Percentiles rank a stretch among this genome's conserved stretches.
These are phyloP conservation scores for Cerrena zonata DNA, from an alignment of 1,284 basidiomycete species.

Conservation along the genomic window DNA sequence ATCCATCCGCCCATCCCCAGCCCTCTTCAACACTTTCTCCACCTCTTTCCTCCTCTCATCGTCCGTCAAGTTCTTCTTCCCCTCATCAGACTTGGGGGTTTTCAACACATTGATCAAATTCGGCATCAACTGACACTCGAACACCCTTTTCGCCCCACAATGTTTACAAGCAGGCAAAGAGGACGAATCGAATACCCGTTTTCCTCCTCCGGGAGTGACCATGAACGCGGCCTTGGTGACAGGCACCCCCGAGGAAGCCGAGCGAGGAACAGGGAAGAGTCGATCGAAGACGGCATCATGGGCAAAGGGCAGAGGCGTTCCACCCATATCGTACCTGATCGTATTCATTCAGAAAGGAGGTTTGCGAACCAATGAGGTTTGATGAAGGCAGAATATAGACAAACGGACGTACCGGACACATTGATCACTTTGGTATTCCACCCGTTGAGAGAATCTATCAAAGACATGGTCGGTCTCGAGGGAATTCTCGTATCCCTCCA, in stretches of 20 bases:
- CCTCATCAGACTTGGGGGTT: conserved; percentile 8
- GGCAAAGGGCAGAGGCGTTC: conserved; percentile 69
- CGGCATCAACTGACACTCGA: conserved; percentile 85
- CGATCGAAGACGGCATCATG: conserved; percentile 60
- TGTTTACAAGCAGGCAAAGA: conserved; percentile 51
- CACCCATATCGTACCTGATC: conserved; percentile 77
- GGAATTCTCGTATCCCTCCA: conserved; percentile 75
- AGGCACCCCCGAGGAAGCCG: conserved; percentile 27
- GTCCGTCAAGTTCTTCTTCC: conserved; percentile 41
- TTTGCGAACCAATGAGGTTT: neutral
- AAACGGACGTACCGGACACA: conserved; percentile 58
- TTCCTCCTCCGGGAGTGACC: conserved; percentile 36
- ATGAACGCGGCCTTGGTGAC: conserved; percentile 57
- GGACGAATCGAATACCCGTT: conserved; percentile 45
- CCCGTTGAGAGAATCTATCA: conserved; percentile 69
- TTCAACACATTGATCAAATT: conserved; percentile 73
- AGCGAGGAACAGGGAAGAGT: conserved; percentile 57
- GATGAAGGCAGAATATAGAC: too few species aligned
- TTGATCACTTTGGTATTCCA: conserved; percentile 63
- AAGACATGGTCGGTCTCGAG: conserved; percentile 72
- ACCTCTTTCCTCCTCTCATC: conserved; percentile 56
- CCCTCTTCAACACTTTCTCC: conserved; percentile 44
- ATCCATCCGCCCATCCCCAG: conserved; percentile 53
- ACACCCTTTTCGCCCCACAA: conserved; percentile 59
- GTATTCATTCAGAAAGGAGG: conserved; percentile 2